Base-by-base conservation (phyloP, 352 stramenopile genomes). In the Globisporangium splendens region DNA sequence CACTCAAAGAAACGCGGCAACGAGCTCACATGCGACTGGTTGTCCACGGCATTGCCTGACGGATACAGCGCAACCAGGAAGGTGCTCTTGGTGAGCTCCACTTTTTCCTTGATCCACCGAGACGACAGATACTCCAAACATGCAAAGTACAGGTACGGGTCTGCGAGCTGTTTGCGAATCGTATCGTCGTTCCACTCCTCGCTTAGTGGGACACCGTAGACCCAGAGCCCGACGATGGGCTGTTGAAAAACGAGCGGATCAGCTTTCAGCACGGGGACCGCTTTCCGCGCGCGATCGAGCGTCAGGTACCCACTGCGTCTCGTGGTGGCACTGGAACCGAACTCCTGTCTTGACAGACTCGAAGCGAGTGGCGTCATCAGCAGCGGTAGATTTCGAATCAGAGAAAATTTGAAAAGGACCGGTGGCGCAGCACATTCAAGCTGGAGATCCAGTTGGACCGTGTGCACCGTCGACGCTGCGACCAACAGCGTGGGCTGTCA, bases 1-100 rank as follows among this genome's bases (percentile, higher is more conserved):
- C 80, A 91, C 56, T 93, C 83, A 20, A 93, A 89, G 43, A 93
- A 93, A 2, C 79, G 71, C 14, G 83, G 83, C 20, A 93, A 55
- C 3, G 75, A 72, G 21, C 64, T 70, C 50, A 70, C 61, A 4
- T 52, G 20, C 14, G 17, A 46, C 31, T 55, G 56, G 20, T 72
- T 47, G 21, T 50, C 28, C 15, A 59, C n/a, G 7, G 49, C 31
- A 31, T 17, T 56, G 1, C 20, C 28, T 20, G 58, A 54, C 49
- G 73, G 65, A 59, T 89, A 93, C 3, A 91, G 35, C 41, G 77
- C 79, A 17, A 93, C 72, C 4, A 93, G 68, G 47, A 93, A 90
- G 10, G 79, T 88, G 10, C 77, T 79, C 11, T 61, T 67, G 24
- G 75, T 63, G 5, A 86, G 69, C 1, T 75, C 63, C 8, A 75